phyloP scores from a whole-genome alignment of 1,284 basidiomycete species.

The Ganoderma lingzhi region DNA sequence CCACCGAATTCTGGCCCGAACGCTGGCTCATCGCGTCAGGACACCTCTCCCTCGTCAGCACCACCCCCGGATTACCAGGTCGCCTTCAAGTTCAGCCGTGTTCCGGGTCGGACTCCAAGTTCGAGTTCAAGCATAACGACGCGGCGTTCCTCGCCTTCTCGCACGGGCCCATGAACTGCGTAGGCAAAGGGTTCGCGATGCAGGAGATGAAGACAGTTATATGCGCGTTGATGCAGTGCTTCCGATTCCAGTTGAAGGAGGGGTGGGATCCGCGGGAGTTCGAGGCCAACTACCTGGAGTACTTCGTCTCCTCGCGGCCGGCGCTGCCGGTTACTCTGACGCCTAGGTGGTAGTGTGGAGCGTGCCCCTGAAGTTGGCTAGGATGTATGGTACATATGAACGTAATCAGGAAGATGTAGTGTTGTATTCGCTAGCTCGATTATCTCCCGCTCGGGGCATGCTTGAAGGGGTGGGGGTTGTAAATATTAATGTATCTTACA shows the following conservation, averaged over 20 bases:
- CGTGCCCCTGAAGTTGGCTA: too few species aligned
- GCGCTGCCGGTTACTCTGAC: background rate
- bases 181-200: slow-evolving; percentile 43
- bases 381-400: too few species aligned
- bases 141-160: slow-evolving; percentile 43
- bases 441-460: too few species aligned
- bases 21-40: slow-evolving; percentile 39
- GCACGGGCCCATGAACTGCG: slow-evolving; percentile 42
- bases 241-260: slow-evolving; percentile 36
- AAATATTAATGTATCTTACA: too few species aligned
- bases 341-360: background rate
- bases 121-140: slow-evolving; percentile 34
- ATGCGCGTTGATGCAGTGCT: slow-evolving; percentile 36
- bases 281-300: slow-evolving; percentile 1
- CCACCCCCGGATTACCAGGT: background rate
- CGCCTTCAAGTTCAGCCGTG: too few species aligned
- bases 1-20: slow-evolving; percentile 41
- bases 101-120: background rate
- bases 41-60: background rate
- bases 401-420: too few species aligned
- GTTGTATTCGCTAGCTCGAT: too few species aligned
- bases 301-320: slow-evolving; percentile 7
- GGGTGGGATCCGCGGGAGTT: slow-evolving; percentile 13
- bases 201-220: slow-evolving; percentile 36
- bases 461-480: too few species aligned